phyloP scores from a whole-genome alignment of 2,329 filamentous ascomycete genomes.

The Rhynchosporium graminicola region DNA sequence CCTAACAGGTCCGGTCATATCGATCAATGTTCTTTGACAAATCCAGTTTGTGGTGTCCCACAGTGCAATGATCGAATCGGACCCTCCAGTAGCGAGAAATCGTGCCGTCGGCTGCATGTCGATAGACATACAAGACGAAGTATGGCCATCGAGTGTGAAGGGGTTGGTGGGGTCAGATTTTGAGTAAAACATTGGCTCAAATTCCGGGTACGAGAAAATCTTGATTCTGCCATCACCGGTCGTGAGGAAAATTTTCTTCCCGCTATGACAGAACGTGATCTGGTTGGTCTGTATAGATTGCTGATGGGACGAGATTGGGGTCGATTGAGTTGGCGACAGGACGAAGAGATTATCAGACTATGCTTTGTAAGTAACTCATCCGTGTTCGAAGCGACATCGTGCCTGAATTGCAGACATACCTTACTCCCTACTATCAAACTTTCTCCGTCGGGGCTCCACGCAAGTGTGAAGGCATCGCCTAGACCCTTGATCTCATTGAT shows the following conservation, averaged over 20 bases:
- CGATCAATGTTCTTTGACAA: constrained; percentile 69
- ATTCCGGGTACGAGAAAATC: constrained; percentile 67
- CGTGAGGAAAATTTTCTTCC: constrained; percentile 68
- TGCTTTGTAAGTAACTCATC: not conserved
- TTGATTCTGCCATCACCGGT: constrained; percentile 71
- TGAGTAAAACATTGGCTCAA: constrained; percentile 55
- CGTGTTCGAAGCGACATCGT: not conserved
- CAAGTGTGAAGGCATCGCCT: constrained; percentile 69
- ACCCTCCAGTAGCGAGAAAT: constrained; percentile 73
- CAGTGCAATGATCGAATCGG: constrained; percentile 72
- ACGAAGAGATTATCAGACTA: constrained; percentile 64
- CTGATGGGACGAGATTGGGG: constrained; percentile 58
- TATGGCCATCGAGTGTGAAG: constrained; percentile 70
- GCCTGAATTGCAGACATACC: constrained; percentile 49
- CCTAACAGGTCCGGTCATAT: constrained; percentile 68
- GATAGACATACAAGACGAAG: constrained; percentile 67
- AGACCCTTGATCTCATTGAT: constrained; percentile 68
- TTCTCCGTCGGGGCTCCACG: constrained; percentile 72
- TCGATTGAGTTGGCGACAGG: constrained; percentile 60
- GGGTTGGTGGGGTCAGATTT: constrained; percentile 49
- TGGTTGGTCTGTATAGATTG: constrained; percentile 70
- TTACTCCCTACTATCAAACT: constrained; percentile 73
- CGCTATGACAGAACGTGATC: constrained; percentile 72
- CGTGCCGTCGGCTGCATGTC: constrained; percentile 71
- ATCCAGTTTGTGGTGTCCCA: constrained; percentile 81